Evolutionary conservation across 257 asterid species (phyloP).

Genomic region (Lycium ferocissimum): DNA sequence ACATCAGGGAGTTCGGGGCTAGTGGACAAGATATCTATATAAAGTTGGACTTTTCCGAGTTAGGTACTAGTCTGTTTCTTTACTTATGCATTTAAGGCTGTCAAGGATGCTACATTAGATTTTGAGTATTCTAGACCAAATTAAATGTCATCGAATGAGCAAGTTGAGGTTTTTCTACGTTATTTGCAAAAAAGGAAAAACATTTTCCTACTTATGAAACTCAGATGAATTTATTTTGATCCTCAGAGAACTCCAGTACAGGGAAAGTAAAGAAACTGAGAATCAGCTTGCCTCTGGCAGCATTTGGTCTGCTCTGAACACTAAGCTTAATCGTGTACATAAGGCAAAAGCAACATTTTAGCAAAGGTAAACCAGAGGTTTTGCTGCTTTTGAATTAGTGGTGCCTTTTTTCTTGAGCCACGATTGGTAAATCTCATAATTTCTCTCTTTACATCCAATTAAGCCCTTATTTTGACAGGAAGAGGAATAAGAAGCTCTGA

Average conservation of each 20-base stretch:
- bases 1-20: conserved; percentile 7
- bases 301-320: neutral
- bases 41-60: conserved; percentile 17
- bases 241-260: neutral
- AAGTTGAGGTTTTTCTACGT: neutral
- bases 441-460: neutral
- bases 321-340: conserved; percentile 10
- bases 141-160: too few species aligned
- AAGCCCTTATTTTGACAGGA: conserved; percentile 14
- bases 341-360: neutral
- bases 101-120: neutral
- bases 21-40: conserved; percentile 29
- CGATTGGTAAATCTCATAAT: neutral
- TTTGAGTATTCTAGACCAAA: too few species aligned
- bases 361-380: conserved; percentile 14
- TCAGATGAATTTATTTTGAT: conserved; percentile 8
- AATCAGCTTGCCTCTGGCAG: conserved; percentile 21
- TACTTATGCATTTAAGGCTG: too few species aligned
- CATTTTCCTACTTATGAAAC: neutral
- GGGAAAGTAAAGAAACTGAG: conserved; percentile 9
- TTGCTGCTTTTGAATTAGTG: neutral
- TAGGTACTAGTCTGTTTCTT: neutral
- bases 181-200: neutral
- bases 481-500: neutral
- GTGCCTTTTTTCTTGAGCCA: neutral